Conservation (phyloP, 148 eudicot species). For the Linanthus parryae region DNA sequence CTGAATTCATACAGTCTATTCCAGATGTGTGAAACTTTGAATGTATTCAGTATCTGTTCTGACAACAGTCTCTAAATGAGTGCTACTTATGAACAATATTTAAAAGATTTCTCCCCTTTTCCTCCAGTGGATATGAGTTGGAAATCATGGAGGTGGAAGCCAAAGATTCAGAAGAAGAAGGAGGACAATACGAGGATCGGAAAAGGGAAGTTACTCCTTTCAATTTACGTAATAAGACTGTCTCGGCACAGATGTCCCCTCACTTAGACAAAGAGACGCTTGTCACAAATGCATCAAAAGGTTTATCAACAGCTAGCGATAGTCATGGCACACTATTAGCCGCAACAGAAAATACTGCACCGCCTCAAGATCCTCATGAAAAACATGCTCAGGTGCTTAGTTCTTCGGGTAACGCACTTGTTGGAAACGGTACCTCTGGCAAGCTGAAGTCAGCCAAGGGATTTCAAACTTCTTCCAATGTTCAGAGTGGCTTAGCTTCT, state of each 20-base stretch:
- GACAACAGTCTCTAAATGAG: not conserved
- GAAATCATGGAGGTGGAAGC: conserved; percentile 75
- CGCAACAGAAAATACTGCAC: conserved; percentile 20
- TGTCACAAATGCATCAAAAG: conserved; percentile 20
- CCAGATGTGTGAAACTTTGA: not conserved
- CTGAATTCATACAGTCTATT: conserved; percentile 5
- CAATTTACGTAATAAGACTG: conserved; percentile 14
- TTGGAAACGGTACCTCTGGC: conserved; percentile 16
- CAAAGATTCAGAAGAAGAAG: conserved; percentile 86
- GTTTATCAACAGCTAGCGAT: conserved; percentile 16
- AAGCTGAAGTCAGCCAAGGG: conserved; percentile 6
- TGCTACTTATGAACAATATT: not conserved
- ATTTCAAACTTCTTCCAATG: conserved; percentile 16
- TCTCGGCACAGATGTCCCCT: conserved; percentile 18
- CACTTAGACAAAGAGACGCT: conserved; percentile 14
- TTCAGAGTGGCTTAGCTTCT: conserved; percentile 20
- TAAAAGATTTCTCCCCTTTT: not conserved
- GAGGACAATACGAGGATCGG: conserved; percentile 23
- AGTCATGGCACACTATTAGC: conserved; percentile 12
- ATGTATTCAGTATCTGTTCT: not conserved
- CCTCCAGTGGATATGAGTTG: conserved; percentile 67
- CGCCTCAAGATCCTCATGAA: conserved; percentile 16
- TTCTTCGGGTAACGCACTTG: conserved; percentile 11
- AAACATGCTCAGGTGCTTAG: conserved; percentile 19
- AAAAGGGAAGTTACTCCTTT: conserved; percentile 23